A percentile compares a stretch with the other conserved stretches of the same genome.
Evolutionary conservation across 768 basidiomycete species (phyloP).

Genomic region (Podaxis mareebaensis): DNA sequence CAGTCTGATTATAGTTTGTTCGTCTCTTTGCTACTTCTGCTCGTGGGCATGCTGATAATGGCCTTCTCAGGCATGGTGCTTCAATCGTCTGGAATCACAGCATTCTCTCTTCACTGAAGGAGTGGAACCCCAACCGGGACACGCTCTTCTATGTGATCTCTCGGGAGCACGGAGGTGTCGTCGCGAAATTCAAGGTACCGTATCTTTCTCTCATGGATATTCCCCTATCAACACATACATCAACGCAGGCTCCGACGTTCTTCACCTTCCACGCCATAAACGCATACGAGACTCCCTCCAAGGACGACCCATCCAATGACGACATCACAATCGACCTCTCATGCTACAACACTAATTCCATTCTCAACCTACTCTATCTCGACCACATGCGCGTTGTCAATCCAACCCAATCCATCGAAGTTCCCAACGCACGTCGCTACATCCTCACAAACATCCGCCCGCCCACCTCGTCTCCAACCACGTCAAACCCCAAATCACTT

Average conservation of each 20-base stretch:
- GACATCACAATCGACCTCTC: constrained; percentile 9
- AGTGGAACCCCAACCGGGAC: constrained; percentile 3
- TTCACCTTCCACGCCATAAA: constrained; percentile 13
- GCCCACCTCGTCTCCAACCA: background rate
- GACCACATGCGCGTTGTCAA: constrained; percentile 5
- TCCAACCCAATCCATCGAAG: background rate
- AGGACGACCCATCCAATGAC: background rate
- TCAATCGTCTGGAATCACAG: background rate
- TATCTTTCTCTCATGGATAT: background rate
- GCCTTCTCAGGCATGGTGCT: background rate
- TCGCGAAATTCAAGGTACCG: constrained; percentile 6
- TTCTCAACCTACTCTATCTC: constrained; percentile 10
- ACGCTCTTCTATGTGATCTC: constrained; percentile 8
- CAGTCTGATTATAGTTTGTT: constrained; percentile 9
- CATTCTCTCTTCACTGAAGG: constrained; percentile 1
- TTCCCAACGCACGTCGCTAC: constrained; percentile 1
- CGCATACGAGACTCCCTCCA: constrained; percentile 2
- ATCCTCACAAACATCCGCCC: background rate
- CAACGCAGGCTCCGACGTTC: background rate
- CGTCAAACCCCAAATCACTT: background rate
- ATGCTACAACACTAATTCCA: constrained; percentile 1
- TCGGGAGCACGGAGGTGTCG: constrained; percentile 1
- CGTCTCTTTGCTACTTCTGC: background rate
- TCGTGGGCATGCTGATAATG: too few relatives aligned
- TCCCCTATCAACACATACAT: background rate